Conservation (phyloP, 208 protist genomes). For the Leishmania amazonensis region DNA sequence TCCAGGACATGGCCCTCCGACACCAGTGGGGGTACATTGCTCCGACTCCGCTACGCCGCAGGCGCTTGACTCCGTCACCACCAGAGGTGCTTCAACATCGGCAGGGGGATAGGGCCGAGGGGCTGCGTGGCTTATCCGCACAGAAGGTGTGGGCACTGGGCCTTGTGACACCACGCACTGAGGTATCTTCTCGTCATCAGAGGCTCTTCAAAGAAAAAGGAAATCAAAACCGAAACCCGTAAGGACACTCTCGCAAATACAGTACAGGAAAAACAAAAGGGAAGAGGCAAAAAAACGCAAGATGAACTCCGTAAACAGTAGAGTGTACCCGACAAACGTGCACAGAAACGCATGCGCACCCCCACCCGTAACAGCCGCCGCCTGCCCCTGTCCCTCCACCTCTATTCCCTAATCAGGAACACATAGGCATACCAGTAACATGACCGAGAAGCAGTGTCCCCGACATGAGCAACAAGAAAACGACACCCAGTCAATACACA, state of each 20-base stretch:
- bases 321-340: background rate
- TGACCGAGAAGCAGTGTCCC: background rate
- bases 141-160: background rate
- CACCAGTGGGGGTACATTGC: background rate
- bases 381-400: background rate
- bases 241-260: background rate
- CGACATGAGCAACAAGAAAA: background rate
- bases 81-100: background rate
- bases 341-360: background rate
- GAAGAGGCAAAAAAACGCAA: background rate
- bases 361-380: background rate
- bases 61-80: too few species aligned
- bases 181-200: background rate
- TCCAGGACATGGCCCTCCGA: background rate
- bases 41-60: background rate
- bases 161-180: background rate
- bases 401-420: background rate
- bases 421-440: background rate
- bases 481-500: background rate
- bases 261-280: too few species aligned
- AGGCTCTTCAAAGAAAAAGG: background rate
- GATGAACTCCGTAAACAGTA: background rate
- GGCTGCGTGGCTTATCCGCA: background rate
- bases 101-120: background rate
- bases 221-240: background rate